Evolutionary conservation across 345 rosid genomes (phyloP).

Genomic region (Acer campestre): DNA sequence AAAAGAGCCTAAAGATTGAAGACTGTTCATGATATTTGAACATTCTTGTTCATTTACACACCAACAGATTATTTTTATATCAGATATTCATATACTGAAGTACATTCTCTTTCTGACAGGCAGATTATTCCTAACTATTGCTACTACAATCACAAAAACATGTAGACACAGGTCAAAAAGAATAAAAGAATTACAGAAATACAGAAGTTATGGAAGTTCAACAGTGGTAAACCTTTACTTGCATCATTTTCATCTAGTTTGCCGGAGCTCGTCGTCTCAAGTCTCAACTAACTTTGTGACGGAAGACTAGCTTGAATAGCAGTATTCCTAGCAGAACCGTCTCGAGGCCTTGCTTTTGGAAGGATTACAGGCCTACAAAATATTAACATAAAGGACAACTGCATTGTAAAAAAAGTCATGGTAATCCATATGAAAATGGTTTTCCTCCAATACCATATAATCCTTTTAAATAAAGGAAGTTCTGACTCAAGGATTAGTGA

Average conservation of each 20-base stretch:
- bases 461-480: constrained; percentile 57
- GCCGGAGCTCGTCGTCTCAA: constrained; percentile 4
- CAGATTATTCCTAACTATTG: not conserved
- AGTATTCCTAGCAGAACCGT: constrained; percentile 24
- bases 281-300: constrained; percentile 16
- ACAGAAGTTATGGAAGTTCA: not conserved
- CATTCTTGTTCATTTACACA: too few relatives aligned
- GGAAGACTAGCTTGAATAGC: constrained; percentile 18
- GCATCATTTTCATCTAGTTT: constrained; percentile 16
- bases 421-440: constrained; percentile 67
- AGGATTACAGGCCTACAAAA: constrained; percentile 61
- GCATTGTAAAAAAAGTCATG: constrained; percentile 40
- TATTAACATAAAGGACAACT: constrained; percentile 48
- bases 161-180: not conserved
- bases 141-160: not conserved
- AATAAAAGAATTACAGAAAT: not conserved
- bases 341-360: constrained; percentile 50
- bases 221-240: constrained; percentile 9
- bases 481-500: constrained; percentile 55
- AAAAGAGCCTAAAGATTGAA: not conserved
- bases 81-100: too few relatives aligned
- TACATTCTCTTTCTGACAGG: not conserved
- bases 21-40: not conserved
- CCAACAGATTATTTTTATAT: too few relatives aligned
- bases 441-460: constrained; percentile 78